Base-by-base conservation (phyloP, 1,284 basidiomycete species). In the Rhodotorula mucilaginosa region DNA sequence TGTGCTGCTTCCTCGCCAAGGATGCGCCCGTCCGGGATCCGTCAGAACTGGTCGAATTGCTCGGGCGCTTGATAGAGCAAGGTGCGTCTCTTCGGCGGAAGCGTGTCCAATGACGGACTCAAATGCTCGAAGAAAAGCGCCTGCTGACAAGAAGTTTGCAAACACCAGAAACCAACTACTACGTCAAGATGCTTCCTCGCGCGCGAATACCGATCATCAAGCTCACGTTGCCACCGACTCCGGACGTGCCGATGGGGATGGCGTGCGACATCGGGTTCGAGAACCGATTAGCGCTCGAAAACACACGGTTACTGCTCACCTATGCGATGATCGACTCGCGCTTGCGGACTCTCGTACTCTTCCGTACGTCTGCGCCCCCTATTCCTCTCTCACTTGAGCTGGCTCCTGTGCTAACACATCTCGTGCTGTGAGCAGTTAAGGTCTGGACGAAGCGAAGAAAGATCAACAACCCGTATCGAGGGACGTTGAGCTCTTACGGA, bases 171-270 rank as follows among this genome's bases (percentile, higher is more conserved):
- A 98, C 96, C 58, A 95, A 97, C 82, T 98, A 98, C 81, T 90
- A 90, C 79, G 94, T 99, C 83, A 97, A 98, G 82, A 91, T 94
- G 19, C 84, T 99, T 51, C 95, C 96, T 8, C 92, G 96, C 82
- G 96, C 96, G 23, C 89, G 96, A 77, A 98, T 99, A 84, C 96
- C 96, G 34, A 99, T 99, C 81, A 93, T 99, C 81, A 99, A 99
- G 84, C 87, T 99, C 69, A 93, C 90, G 57, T 87, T 97, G 65
- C 89, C 94, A 77, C 91, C 95, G 23, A 95, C 93, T 0, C 88
- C 89, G 21, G 93, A 92, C 3, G 84, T 97, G 13, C 94, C 93
- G 3, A 88, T 89, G 61, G 84, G 84, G 58, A 84, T 99, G 77
- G 90, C 94, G 26, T 98, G 96, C 81, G 96, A 99, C 82, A 99